Evolutionary conservation across 257 asterid species (phyloP), one percentile per base, ranked within the genome.

Genomic region (Nicotiana benthamiana): DNA sequence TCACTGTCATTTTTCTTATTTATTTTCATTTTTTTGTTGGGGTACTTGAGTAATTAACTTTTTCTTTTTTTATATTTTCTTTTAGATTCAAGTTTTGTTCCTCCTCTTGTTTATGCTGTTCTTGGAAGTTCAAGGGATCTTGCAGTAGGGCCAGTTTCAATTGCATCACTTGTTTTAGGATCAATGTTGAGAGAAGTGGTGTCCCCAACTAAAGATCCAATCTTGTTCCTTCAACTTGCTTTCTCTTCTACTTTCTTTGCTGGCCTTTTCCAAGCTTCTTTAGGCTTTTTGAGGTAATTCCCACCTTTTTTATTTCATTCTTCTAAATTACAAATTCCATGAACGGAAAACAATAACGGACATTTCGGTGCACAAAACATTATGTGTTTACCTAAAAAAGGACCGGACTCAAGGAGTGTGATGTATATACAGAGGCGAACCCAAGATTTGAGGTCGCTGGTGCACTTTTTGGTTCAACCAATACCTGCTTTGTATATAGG

Each of bases 121-220:
- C 92, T 92, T 79, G 98, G 98, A 80, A 94, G 98, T 89, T 94
- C 98, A 80, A 90, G 90, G 76, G 97, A 94, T 88, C 92, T 94
- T 6, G 98, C 97, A 27, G 98, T 94, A 0, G 97, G 98, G 2
- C 97, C 97, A 66, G 97, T 94, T 75, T 91, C 98, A 0, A 92
- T 92, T 10, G 97, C 98, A 16, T 92, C 98, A 36, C 86, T 94
- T 54, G 84, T 94, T 0, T 82, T 94, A 89, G 97, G 97, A 22
- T 89, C 97, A 80, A 94, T 92, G 98, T 82, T 91, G 75, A 89
- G 94, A 62, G 92, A 91, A 84, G 85, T 84, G 85, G 92, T 92
- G 70, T 91, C 97, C 27, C 97, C 97, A 4, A 43, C 80, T 24
- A 66, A 80, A 77, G 90, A 92, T 70, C 95, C 94, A 15, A 54